A percentile compares a stretch with the other conserved stretches of the same genome.
Evolutionary conservation across 2,329 filamentous ascomycete genomes (phyloP).

Genomic region (Cladosporium sp.): DNA sequence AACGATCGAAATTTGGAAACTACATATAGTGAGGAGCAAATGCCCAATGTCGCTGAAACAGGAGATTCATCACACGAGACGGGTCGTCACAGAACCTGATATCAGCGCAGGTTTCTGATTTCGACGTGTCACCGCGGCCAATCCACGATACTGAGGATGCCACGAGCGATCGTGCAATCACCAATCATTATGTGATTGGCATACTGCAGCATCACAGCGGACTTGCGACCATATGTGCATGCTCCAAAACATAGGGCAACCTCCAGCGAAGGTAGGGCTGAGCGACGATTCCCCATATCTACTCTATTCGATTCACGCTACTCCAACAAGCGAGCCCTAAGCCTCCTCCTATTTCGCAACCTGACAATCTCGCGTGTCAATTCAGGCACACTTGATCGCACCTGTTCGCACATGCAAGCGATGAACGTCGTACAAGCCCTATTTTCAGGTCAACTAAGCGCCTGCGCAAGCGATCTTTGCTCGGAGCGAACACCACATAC

Average conservation of each 20-base stretch:
- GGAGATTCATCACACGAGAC: no score
- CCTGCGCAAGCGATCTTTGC: neutral
- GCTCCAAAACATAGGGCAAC: neutral
- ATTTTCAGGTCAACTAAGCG: neutral
- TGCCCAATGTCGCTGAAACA: no score
- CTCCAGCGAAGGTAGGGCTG: neutral
- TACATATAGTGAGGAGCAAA: neutral
- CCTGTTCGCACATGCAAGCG: neutral
- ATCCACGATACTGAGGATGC: no score
- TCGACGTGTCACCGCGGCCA: no score
- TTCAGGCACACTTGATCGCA: neutral
- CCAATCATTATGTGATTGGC: no score
- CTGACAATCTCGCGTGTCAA: neutral
- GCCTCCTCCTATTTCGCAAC: neutral
- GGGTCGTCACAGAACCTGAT: no score
- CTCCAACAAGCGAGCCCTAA: neutral
- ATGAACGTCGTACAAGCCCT: neutral
- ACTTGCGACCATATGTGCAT: no score
- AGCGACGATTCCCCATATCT: neutral
- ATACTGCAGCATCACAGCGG: neutral
- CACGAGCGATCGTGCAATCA: no score
- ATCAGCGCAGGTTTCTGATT: no score
- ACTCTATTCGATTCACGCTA: slow-evolving; percentile 2
- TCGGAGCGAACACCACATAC: neutral
- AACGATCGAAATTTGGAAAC: neutral